Evolutionary conservation across 192 early-diverging fungal species (phyloP), one percentile per base, ranked within the genome.

Genomic region (Chytriomyces sp.): DNA sequence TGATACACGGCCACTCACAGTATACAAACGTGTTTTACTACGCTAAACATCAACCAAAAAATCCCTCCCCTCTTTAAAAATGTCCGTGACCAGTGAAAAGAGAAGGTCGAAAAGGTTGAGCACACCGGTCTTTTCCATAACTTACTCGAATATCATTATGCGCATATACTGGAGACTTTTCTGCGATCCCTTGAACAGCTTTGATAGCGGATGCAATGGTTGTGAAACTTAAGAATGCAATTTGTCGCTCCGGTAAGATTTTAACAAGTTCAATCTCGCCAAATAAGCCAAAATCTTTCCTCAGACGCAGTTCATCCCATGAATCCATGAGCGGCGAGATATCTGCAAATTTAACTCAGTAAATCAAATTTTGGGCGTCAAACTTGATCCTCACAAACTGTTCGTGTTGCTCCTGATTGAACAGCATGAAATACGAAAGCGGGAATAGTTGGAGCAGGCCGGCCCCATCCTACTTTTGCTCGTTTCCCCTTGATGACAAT

Each of bases 71-170:
- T n/a, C n/a, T n/a, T n/a, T n/a, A n/a, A n/a, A n/a, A n/a, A n/a
- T n/a, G n/a, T n/a, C n/a, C n/a, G n/a, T n/a, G n/a, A n/a, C n/a
- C n/a, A n/a, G n/a, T n/a, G n/a, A n/a, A n/a, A n/a, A n/a, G n/a
- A n/a, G 77, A 66, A 38, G 83, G 82, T 12, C 90, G 76, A 3
- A 90, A 87, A 19, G 90, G 84, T 54, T 93, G 91, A 26, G 88
- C 92, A 75, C 93, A 96, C 7, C 94, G 89, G 76, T 96, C 94
- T 70, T 94, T 93, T n/a, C 94, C 93, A 80, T 82, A 96, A 66
- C 86, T 90, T 75, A 96, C 82, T 39, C 85, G 77, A 64, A 84
- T 83, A 22, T 40, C 59, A 61, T 81, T 77, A 33, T 86, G 87
- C 28, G 88, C 84, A 55, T 89, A 82, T 7, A 55, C n/a, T n/a